These are phyloP conservation scores for Euphorbia celastroides DNA, from an alignment of 441 rosid genomes.

Conservation along the genomic window DNA sequence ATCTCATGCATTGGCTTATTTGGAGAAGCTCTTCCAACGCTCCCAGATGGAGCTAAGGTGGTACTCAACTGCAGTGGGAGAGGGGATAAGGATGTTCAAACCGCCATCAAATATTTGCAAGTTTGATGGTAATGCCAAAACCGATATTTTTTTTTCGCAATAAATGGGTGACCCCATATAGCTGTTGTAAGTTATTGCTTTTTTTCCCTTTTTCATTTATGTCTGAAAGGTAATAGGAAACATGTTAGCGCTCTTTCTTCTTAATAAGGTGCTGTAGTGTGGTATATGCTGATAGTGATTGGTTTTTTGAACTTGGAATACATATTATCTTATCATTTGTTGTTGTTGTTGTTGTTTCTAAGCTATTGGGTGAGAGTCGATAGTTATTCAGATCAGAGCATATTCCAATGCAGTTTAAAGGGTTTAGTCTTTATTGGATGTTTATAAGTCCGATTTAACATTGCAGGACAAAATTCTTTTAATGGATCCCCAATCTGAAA, in stretches of 20 bases:
- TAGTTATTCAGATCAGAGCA: too few relatives aligned
- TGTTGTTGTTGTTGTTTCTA: too few relatives aligned
- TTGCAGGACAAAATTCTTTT: too few relatives aligned
- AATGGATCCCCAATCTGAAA: too few relatives aligned
- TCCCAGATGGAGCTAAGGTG: conserved; percentile 51
- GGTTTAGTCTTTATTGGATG: too few relatives aligned
- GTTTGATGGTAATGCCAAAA: conserved; percentile 21
- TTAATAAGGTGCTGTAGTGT: too few relatives aligned
- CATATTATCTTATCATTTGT: too few relatives aligned
- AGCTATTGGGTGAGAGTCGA: too few relatives aligned
- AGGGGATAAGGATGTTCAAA: conserved; percentile 92
- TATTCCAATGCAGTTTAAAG: too few relatives aligned
- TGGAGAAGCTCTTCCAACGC: conserved; percentile 83
- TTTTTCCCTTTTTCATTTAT: background rate
- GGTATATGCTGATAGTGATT: too few relatives aligned
- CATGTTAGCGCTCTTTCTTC: too few relatives aligned
- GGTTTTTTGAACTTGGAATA: background rate
- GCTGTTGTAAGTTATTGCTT: background rate
- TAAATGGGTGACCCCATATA: conserved; percentile 6
- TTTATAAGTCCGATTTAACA: too few relatives aligned
- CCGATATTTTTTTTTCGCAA: background rate
- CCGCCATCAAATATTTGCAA: conserved; percentile 61
- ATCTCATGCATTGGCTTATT: conserved; percentile 72
- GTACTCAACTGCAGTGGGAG: conserved; percentile 85
- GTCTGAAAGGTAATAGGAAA: background rate